phyloP scores from a whole-genome alignment of 176 grass and related monocot species.

The Hordeum vulgare region MorexV3_pseudomolecules_assembly NC_058518.1:332801133-332801632 shows the following conservation, averaged over 20 bases:
- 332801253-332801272: not conserved
- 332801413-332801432: too few species aligned
- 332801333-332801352: constrained; percentile 8
- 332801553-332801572: not conserved
- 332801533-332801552: not conserved
- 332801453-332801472: not conserved
- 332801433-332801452: not conserved
- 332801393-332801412: not conserved
- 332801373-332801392: not conserved
- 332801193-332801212: not conserved
- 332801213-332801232: not conserved
- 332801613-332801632: too few species aligned
- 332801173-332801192: not conserved
- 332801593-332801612: too few species aligned
- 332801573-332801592: not conserved
- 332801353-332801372: not conserved
- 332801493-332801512: not conserved
- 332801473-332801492: not conserved
- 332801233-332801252: constrained; percentile 15
- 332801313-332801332: constrained; percentile 42
- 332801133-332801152: not conserved
- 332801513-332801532: not conserved
- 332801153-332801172: constrained; percentile 1
- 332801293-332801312: constrained; percentile 3
- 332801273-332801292: constrained; percentile 19